phyloP scores from a whole-genome alignment of 225 moss, liverwort and hornwort genomes.

The Climacium dendroides region DNA sequence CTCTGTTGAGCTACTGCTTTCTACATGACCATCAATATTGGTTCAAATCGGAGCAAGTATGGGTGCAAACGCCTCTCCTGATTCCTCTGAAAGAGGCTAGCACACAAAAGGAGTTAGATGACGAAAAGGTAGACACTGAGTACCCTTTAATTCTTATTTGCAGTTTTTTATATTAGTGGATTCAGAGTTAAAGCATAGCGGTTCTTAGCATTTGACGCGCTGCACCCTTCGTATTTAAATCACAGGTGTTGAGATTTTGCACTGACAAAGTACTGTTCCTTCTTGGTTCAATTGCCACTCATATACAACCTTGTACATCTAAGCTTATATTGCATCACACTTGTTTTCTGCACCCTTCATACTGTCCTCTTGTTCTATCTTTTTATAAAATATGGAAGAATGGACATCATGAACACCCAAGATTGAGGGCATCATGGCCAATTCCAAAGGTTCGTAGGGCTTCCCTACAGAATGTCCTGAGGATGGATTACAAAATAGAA shows the following conservation, averaged over 20 bases:
- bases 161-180: not conserved
- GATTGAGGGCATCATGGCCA: not conserved
- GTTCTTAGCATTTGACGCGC: not conserved
- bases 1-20: slow-evolving; percentile 33
- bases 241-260: not conserved
- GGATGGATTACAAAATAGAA: not conserved
- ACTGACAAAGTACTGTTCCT: not conserved
- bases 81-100: slow-evolving; percentile 12
- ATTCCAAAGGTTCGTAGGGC: no score
- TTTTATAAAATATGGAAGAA: not conserved
- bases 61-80: slow-evolving; percentile 31
- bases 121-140: slow-evolving; percentile 2
- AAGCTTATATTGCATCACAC: not conserved
- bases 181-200: not conserved
- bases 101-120: slow-evolving; percentile 22
- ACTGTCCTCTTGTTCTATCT: not conserved
- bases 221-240: not conserved
- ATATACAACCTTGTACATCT: not conserved
- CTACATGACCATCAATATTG: slow-evolving; percentile 16
- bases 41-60: slow-evolving; percentile 24
- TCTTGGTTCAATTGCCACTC: not conserved
- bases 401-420: not conserved
- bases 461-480: not conserved
- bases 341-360: not conserved
- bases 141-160: not conserved